Conservation (phyloP, 2,329 filamentous ascomycete species). For the Colletotrichum sublineola region DNA sequence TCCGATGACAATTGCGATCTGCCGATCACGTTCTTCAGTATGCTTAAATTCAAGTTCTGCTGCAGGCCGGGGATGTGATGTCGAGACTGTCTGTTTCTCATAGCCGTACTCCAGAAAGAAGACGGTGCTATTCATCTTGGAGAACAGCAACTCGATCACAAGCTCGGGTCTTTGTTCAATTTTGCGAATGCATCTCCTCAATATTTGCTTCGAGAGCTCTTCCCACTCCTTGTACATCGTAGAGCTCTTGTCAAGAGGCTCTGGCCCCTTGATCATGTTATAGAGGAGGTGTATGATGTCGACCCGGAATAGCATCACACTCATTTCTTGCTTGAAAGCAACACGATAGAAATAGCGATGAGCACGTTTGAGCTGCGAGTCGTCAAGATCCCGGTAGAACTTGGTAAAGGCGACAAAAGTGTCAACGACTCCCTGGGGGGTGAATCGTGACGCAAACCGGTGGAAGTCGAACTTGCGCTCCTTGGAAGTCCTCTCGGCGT, state of each 20-base stretch:
- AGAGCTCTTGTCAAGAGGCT: slow-evolving; percentile 76
- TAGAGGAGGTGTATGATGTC: slow-evolving; percentile 92
- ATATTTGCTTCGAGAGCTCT: slow-evolving; percentile 85
- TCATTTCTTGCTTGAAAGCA: slow-evolving; percentile 94
- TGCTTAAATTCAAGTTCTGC: slow-evolving; percentile 87
- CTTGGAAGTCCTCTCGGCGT: slow-evolving; percentile 77
- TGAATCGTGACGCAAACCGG: slow-evolving; percentile 84
- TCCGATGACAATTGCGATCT: slow-evolving; percentile 84
- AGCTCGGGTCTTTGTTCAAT: slow-evolving; percentile 87
- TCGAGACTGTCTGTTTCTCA: slow-evolving; percentile 79
- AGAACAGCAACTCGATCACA: slow-evolving; percentile 93
- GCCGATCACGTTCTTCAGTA: slow-evolving; percentile 74
- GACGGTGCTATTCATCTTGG: slow-evolving; percentile 85
- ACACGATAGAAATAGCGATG: slow-evolving; percentile 95
- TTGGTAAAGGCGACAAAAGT: slow-evolving; percentile 86
- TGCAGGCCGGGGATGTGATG: slow-evolving; percentile 74
- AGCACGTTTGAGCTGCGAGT: slow-evolving; percentile 86
- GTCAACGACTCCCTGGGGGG: slow-evolving; percentile 86
- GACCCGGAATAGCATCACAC: slow-evolving; percentile 87
- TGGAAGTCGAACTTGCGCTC: slow-evolving; percentile 97
- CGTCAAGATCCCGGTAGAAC: slow-evolving; percentile 84
- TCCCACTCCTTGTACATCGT: slow-evolving; percentile 90
- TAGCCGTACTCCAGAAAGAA: slow-evolving; percentile 93
- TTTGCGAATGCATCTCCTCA: slow-evolving; percentile 86
- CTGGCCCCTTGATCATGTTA: slow-evolving; percentile 90